phyloP scores from a whole-genome alignment of 192 early-diverging fungal species.

The Gonapodya prolifera region DNA sequence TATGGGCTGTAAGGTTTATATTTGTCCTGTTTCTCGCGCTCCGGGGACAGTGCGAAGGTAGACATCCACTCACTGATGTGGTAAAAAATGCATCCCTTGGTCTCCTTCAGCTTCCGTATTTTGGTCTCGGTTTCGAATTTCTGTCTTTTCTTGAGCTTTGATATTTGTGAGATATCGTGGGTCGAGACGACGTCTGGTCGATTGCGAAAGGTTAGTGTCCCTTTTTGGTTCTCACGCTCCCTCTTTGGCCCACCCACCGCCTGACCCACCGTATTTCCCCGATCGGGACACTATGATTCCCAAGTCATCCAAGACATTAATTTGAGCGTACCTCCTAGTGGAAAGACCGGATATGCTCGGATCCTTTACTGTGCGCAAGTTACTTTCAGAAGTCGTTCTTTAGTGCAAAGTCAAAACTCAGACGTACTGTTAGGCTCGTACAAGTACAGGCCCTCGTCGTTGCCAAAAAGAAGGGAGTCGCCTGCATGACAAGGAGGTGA shows the following conservation, averaged over 20 bases:
- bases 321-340: conserved; percentile 30
- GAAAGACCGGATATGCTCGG: conserved; percentile 29
- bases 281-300: conserved; percentile 36
- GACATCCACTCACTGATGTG: conserved; percentile 18
- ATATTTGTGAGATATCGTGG: conserved; percentile 24
- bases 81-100: conserved; percentile 32
- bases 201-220: conserved; percentile 20
- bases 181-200: conserved; percentile 34
- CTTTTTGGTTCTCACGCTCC: conserved; percentile 9
- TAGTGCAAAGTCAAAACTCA: neutral
- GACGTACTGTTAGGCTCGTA: conserved; percentile 26
- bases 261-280: conserved; percentile 13
- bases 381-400: neutral
- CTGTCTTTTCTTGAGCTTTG: conserved; percentile 20
- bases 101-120: conserved; percentile 36
- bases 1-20: conserved; percentile 9
- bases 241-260: neutral
- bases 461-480: conserved; percentile 37
- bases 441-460: conserved; percentile 37
- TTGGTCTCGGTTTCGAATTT: conserved; percentile 43
- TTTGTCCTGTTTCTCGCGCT: neutral
- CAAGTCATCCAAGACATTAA: conserved; percentile 29
- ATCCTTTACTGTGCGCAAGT: conserved; percentile 15
- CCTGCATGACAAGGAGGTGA: conserved; percentile 8
- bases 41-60: neutral